Percentiles rank a stretch among this genome's conserved stretches.
Evolutionary conservation across 202 grass and related monocot species (phyloP).

Genomic region (Zizania palustris): DNA sequence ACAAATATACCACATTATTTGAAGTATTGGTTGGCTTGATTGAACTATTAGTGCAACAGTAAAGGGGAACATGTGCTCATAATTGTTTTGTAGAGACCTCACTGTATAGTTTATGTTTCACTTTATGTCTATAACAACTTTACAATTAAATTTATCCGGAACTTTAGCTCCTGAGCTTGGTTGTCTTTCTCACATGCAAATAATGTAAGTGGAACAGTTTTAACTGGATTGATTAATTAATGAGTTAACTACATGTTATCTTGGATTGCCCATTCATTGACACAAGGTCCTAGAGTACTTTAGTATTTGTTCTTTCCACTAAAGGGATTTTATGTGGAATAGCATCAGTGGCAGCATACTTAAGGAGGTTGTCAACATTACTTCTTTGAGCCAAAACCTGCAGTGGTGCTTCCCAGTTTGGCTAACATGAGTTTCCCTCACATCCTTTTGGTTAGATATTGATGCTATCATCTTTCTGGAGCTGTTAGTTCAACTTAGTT

Average conservation of each 20-base stretch:
- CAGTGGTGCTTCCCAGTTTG: too few relatives aligned
- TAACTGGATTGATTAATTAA: not conserved
- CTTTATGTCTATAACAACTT: slow-evolving; percentile 54
- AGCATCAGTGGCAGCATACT: slow-evolving; percentile 56
- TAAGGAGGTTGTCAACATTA: too few relatives aligned
- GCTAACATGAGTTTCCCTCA: too few relatives aligned
- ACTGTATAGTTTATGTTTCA: slow-evolving; percentile 38
- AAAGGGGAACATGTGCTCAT: slow-evolving; percentile 20
- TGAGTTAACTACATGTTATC: not conserved
- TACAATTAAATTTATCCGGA: slow-evolving; percentile 70
- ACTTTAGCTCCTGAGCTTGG: slow-evolving; percentile 90
- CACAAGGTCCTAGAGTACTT: slow-evolving; percentile 22
- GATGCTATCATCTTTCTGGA: too few relatives aligned
- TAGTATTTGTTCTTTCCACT: slow-evolving; percentile 35
- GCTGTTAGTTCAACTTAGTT: too few relatives aligned
- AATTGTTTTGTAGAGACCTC: not conserved
- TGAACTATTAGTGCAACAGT: slow-evolving; percentile 19
- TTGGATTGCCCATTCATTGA: slow-evolving; percentile 28
- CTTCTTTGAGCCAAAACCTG: too few relatives aligned
- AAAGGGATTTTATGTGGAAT: slow-evolving; percentile 99
- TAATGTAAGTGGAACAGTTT: slow-evolving; percentile 73
- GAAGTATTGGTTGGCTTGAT: slow-evolving; percentile 9
- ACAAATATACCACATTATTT: slow-evolving; percentile 20
- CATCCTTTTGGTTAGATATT: too few relatives aligned
- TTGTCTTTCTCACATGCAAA: slow-evolving; percentile 67